Percentiles rank a stretch among this genome's conserved stretches.
These are phyloP conservation scores for Fistulinella cinereoalba DNA, from an alignment of 1,284 basidiomycete species.

Conservation along the genomic window DNA sequence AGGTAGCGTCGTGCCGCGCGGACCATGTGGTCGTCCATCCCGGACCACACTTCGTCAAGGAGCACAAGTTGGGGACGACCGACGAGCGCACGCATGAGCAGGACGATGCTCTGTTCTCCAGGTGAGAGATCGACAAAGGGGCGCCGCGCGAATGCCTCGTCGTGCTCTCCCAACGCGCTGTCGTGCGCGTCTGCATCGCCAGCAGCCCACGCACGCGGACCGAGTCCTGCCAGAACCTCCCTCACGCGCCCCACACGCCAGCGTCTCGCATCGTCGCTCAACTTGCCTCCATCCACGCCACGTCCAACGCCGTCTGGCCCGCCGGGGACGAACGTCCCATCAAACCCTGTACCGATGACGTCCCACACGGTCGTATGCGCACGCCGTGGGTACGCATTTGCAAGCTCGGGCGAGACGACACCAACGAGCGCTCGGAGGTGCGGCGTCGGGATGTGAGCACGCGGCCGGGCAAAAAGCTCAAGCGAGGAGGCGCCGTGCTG, in stretches of 20 bases:
- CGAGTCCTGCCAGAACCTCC: constrained; percentile 64
- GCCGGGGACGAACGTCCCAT: constrained; percentile 68
- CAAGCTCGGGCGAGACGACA: constrained; percentile 86
- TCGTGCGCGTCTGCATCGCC: background rate
- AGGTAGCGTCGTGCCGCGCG: constrained; percentile 61
- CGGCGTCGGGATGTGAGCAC: constrained; percentile 59
- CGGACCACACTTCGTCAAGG: constrained; percentile 88
- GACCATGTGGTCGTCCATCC: constrained; percentile 83
- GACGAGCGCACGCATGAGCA: constrained; percentile 85
- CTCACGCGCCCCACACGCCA: constrained; percentile 49
- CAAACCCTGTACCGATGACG: constrained; percentile 82
- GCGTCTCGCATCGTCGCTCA: constrained; percentile 34
- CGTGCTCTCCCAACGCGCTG: constrained; percentile 12
- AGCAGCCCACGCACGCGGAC: constrained; percentile 50
- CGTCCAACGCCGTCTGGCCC: constrained; percentile 48
- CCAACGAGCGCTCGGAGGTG: constrained; percentile 64
- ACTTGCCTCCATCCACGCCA: constrained; percentile 29
- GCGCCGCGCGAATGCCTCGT: constrained; percentile 42
- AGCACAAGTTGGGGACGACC: constrained; percentile 67
- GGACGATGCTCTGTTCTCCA: constrained; percentile 74
- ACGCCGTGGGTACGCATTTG: constrained; percentile 21
- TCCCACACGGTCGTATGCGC: constrained; percentile 71
- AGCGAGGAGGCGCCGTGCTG: constrained; percentile 63
- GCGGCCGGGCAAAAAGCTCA: constrained; percentile 68
- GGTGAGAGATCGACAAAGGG: constrained; percentile 61